Percentiles rank a stretch among this genome's conserved stretches.
Conservation (phyloP, 345 rosid genomes). For the Streptanthus diversifolius region DNA sequence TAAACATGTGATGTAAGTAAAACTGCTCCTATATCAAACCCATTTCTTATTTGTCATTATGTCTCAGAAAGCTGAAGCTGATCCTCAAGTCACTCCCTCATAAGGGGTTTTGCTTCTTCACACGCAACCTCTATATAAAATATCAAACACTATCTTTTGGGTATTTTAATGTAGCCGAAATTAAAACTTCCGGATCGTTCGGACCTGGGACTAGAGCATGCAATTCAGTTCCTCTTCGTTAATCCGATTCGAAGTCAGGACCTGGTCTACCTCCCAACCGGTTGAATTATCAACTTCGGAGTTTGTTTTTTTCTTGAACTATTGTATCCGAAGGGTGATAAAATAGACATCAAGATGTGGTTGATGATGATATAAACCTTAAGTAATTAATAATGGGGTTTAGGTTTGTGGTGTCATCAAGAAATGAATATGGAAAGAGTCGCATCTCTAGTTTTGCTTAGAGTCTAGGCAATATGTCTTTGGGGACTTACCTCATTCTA, state of each 20-base stretch:
- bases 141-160: constrained; percentile 20
- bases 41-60: constrained; percentile 39
- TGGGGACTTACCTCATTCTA: constrained; percentile 21
- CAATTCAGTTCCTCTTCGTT: not conserved
- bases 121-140: constrained; percentile 37
- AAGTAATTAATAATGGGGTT: constrained; percentile 1
- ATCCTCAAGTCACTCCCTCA: constrained; percentile 34
- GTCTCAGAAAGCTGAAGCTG: constrained; percentile 39
- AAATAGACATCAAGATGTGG: constrained; percentile 1
- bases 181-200: not conserved
- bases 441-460: constrained; percentile 33
- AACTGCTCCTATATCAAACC: constrained; percentile 31
- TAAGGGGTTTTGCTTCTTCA: constrained; percentile 35
- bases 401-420: constrained; percentile 30
- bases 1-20: constrained; percentile 30
- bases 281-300: not conserved
- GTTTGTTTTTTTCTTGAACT: not conserved
- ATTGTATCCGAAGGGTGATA: not conserved
- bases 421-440: constrained; percentile 23
- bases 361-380: constrained; percentile 10
- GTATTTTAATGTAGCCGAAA: not conserved
- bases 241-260: not conserved
- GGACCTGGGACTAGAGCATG: not conserved
- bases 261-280: not conserved
- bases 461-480: constrained; percentile 31